Evolutionary conservation across 2,329 filamentous ascomycete genomes (phyloP), one percentile per base, ranked within the genome.

Genomic region (Colletotrichum magnum): DNA sequence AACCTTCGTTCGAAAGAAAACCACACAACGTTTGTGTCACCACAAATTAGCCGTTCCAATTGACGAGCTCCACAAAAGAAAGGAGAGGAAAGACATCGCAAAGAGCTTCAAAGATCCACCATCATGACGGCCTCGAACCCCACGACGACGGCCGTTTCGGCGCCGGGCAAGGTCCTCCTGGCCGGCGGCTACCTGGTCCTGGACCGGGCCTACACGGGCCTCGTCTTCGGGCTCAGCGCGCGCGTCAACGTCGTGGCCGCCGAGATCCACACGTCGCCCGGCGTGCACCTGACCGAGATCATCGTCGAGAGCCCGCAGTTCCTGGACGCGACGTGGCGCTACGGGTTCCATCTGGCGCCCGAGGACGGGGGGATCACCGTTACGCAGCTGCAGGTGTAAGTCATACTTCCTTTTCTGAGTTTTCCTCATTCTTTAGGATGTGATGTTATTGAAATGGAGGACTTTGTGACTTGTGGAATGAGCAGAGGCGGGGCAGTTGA

Each of bases 151-250:
- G 92, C 91, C 77, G 89, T 97, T 73, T 98, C 96, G 72, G 95
- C 96, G 24, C 96, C 96, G 18, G 96, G 96, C 74, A 99, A 99
- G 85, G 96, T 99, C 70, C 89, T 99, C 72, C 88, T 98, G 62
- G 94, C 95, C 4, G 96, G 96, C 72, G 96, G 96, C 71, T 99
- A 98, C 81, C 90, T 98, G 53, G 95, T 98, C 24, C 90, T 99
- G 53, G 95, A 98, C 83, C 90, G 93, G 70, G 85, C 88, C 70
- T 94, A 98, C 81, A 96, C 93, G 3, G 95, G 92, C 32, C 82
- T 94, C 63, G 87, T 94, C 70, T 87, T 92, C 76, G 90, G 90
- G 36, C 87, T 93, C 65, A 88, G 88, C 76, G 89, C 91, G 52
- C 85, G 91, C 72, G 91, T 93, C 82, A 90, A 90, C 73, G 87